A percentile compares a stretch with the other conserved stretches of the same genome.
Evolutionary conservation across 1,284 basidiomycete genomes (phyloP).

Genomic region (Peniophora sp.): DNA sequence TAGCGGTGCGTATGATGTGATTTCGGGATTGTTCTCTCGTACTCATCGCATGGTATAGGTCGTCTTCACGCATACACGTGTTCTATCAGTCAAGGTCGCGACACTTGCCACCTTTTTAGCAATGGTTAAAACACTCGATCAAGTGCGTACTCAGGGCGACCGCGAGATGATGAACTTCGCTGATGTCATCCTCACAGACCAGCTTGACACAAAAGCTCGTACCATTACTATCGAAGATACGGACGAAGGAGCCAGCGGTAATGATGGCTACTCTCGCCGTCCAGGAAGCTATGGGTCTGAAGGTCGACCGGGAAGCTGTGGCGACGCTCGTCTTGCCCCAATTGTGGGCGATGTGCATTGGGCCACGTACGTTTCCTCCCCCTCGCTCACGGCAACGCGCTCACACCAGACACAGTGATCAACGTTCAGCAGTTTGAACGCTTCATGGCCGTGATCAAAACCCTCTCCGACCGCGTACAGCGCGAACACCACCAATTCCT

Average conservation of each 20-base stretch:
- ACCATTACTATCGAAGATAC: constrained; percentile 87
- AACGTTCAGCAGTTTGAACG: constrained; percentile 88
- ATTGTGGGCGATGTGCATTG: constrained; percentile 94
- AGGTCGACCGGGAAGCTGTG: constrained; percentile 91
- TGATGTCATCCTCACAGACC: constrained; percentile 27
- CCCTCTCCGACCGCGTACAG: constrained; percentile 74
- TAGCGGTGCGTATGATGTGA: constrained; percentile 55
- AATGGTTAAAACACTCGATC: constrained; percentile 93
- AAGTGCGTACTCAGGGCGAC: constrained; percentile 37
- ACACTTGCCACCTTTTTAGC: constrained; percentile 84
- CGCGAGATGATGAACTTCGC: too few relatives aligned
- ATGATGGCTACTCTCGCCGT: constrained; percentile 92
- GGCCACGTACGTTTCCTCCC: constrained; percentile 59
- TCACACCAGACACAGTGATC: constrained; percentile 48
- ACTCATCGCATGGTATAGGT: constrained; percentile 46
- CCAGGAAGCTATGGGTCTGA: constrained; percentile 94
- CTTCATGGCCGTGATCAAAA: constrained; percentile 78
- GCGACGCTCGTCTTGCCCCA: constrained; percentile 92
- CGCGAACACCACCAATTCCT: constrained; percentile 80
- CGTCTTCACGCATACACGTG: constrained; percentile 84
- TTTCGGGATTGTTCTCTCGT: neutral
- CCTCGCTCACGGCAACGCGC: constrained; percentile 1
- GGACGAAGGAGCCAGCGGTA: constrained; percentile 90
- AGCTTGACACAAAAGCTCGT: constrained; percentile 94
- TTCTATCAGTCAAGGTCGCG: constrained; percentile 82